Evolutionary conservation across 192 early-diverging fungal species (phyloP), one percentile per base, ranked within the genome.

Genomic region (Linnemannia exigua): DNA sequence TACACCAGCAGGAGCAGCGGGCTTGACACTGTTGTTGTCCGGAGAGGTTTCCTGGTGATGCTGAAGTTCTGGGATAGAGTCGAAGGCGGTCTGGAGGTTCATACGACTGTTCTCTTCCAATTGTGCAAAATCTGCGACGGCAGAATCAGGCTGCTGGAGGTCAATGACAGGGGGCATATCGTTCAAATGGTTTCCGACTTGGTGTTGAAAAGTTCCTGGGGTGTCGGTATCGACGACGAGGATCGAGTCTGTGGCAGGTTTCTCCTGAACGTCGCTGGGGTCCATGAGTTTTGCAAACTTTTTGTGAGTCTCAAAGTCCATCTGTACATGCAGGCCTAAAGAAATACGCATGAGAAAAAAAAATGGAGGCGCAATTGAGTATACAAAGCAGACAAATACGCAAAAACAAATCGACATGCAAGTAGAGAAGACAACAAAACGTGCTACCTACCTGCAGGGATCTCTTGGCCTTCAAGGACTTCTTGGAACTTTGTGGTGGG

Each of bases 401-500:
- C n/a, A 25, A 7, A 5, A 54, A 46, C 38, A 37, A 22, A 22
- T 12, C 41, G 15, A 72, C n/a, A 79, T 9, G 14, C 22, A 16
- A 51, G 41, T n/a, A 44, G 8, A 28, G n/a, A 48, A n/a, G 22
- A 19, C 15, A 66, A 50, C 2, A 41, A 46, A 4, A 6, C 9
- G 8, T 20, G 17, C 61, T 28, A 25, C 2, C 35, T 82, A 88
- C 88, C 93, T 36, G 79, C 66, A 17, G 93, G 94, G 48, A 94
- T 82, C 25, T 92, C 89, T 67, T 95, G 93, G 31, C 92, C 94
- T 17, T 89, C 89, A 46, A 82, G 84, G 28, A 95, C 88, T 52
- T 75, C 81, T 76, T 90, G 89, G 71, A 93, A 94, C 77, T 95
- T 89, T 61, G 76, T 77, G 11, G 93, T 93, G 14, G 94, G 88